Conservation (phyloP, 2,329 filamentous ascomycete species). For the Cryphonectria japonica region DNA sequence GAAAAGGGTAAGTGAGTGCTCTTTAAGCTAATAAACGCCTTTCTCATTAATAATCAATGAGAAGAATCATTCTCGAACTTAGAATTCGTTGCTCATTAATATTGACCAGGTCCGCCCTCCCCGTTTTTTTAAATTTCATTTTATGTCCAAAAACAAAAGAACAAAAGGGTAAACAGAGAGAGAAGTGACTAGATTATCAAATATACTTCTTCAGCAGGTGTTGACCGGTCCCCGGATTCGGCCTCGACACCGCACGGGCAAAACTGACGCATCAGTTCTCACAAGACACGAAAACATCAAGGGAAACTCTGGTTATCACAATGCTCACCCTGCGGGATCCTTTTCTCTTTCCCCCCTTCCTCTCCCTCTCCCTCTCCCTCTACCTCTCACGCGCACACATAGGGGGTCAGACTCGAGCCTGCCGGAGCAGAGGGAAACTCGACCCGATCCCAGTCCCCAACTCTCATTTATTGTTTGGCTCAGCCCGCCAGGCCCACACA, state of each 20-base stretch:
- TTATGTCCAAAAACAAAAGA: too few relatives aligned
- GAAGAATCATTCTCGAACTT: neutral
- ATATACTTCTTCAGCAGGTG: neutral
- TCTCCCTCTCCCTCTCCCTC: neutral
- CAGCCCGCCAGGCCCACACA: neutral
- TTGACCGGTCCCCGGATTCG: neutral
- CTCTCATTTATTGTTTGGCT: neutral
- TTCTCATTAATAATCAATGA: neutral
- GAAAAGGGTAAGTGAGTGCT: neutral
- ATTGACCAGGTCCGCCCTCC: neutral
- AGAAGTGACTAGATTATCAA: neutral
- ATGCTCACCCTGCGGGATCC: neutral
- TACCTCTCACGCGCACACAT: neutral
- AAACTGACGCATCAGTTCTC: constrained; percentile 17
- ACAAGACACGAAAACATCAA: constrained; percentile 11
- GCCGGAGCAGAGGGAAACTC: neutral
- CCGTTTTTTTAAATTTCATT: too few relatives aligned
- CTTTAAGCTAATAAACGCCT: too few relatives aligned
- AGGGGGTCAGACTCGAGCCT: neutral
- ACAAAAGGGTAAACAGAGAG: neutral
- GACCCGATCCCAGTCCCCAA: neutral
- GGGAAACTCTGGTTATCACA: neutral
- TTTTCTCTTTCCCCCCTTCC: neutral
- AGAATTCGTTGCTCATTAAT: neutral
- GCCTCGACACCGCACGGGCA: constrained; percentile 6